Evolutionary conservation across 2,329 filamentous ascomycete species (phyloP).

Genomic region (Ampelomyces quisqualis): DNA sequence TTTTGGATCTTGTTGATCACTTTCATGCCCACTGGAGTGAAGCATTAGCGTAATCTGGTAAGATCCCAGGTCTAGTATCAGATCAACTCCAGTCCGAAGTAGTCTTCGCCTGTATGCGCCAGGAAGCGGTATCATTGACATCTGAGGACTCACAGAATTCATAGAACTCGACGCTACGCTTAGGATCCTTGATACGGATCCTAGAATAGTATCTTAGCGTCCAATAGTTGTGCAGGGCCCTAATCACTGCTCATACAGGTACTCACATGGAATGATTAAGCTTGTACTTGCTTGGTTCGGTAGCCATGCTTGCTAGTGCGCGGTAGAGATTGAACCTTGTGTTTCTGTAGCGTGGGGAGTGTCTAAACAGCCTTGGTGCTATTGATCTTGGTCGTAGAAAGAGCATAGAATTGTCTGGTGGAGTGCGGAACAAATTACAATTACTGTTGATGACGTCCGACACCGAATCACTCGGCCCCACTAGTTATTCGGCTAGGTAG

Average conservation of each 20-base stretch:
- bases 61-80: too few species aligned
- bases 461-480: slow-evolving; percentile 20
- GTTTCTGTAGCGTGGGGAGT: slow-evolving; percentile 9
- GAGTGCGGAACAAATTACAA: slow-evolving; percentile 3
- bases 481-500: slow-evolving; percentile 14
- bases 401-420: slow-evolving; percentile 27
- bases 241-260: slow-evolving; percentile 14
- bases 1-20: slow-evolving; percentile 77
- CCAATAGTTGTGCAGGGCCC: slow-evolving; percentile 5
- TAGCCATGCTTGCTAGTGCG: slow-evolving; percentile 53
- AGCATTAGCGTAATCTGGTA: too few species aligned
- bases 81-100: too few species aligned
- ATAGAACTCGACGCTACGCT: slow-evolving; percentile 83
- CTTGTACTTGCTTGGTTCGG: slow-evolving; percentile 64
- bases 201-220: slow-evolving; percentile 11
- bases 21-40: too few species aligned
- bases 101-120: too few species aligned
- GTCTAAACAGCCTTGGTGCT: slow-evolving; percentile 8
- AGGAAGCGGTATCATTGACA: too few species aligned
- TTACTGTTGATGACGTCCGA: slow-evolving; percentile 21
- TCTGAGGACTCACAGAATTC: too few species aligned
- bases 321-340: slow-evolving; percentile 16
- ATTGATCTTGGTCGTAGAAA: slow-evolving; percentile 19
- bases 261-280: slow-evolving; percentile 59
- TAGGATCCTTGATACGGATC: slow-evolving; percentile 89